Evolutionary conservation across 306 rosid species (phyloP), one percentile per base, ranked within the genome.

Genomic region (Arachis hypogaea): DNA sequence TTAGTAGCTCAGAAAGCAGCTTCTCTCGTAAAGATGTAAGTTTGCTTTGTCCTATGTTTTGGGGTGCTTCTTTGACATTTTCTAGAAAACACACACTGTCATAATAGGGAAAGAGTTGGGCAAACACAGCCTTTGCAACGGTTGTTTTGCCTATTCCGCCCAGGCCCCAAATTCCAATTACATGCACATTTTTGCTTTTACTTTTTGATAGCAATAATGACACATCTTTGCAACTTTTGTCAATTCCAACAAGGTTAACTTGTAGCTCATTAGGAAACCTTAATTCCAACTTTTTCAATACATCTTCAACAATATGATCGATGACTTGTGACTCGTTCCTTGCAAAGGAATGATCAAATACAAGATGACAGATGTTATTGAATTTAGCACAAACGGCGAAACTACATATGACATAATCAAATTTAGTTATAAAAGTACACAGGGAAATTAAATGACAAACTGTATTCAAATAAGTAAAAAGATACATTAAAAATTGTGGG

Each of bases 151-250:
- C 59, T 14, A 54, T 5, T 4, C 59, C 79, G 1, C 50, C 62
- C 62, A 73, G 66, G 9, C 81, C 81, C 75, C 75, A 77, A 55
- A 77, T 69, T 54, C 81, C 81, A 40, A 77, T 16, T 11, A 4
- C 12, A 9, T 30, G 46, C 5, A 41, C 49, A 8, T 18, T 63
- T 3, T 7, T n/a, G 3, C 3, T 54, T 6, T 30, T 30, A 42
- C 11, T 59, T 59, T 33, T 33, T 59, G 65, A 59, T 11, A 77
- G 44, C 5, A 50, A 49, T 0, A 6, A 42, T 14, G 68, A n/a
- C 5, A 76, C 29, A 1, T 1, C 0, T 22, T 12, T 16, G 30
- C 12, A 9, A 3, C 14, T 22, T 1, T 60, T 2, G 0, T 60
- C 47, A 51, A 69, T 60, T 60, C 76, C 75, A 41, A 77, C 14